Base-by-base conservation (phyloP, 208 protist species). In the Wallacemonas sp. region DNA sequence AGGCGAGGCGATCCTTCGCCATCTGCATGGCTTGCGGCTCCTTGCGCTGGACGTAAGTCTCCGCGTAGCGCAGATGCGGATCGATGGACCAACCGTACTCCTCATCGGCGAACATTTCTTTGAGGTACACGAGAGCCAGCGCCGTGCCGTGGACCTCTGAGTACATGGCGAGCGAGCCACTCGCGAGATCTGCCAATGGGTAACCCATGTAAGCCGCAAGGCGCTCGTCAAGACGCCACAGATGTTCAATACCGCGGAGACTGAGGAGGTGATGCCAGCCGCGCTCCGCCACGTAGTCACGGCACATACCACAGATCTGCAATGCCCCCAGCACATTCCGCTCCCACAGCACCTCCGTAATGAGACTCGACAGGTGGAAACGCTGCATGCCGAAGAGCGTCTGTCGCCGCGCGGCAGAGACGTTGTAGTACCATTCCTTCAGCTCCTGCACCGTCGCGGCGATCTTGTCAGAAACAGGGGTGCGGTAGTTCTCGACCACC, bases 191-290 rank as follows among this genome's bases (percentile, higher is more conserved):
- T 1, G 33, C 45, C 3, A 93, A 58, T 3, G 84, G 72, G 58
- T 78, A 65, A 15, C 87, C 87, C 61, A 97, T 80, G 56, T 88
- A 93, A 19, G 89, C 77, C 4, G 90, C 88, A 12, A 97, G 66
- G 11, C 38, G 28, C 39, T 75, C 72, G 61, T 94, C 84, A n/a
- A 95, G 78, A 17, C 77, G 75, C 88, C 89, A 95, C 39, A 77
- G 72, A 51, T 88, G 70, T 68, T 94, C 81, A 27, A 94, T 79
- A 42, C 84, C 92, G 44, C 87, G 88, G n/a, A 96, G 79, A 55
- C 72, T 72, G n/a, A 96, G 67, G 60, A 96, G 70, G 42, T 88
- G 84, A 54, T 95, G 88, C 88, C 91, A 96, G 34, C 91, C 91
- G 44, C 79, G 65, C 61, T 96, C 87, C 33, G 70, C 77, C 11